Evolutionary conservation across 2,329 filamentous ascomycete species (phyloP), one percentile per base, ranked within the genome.

Genomic region (Xylaria sp.): DNA sequence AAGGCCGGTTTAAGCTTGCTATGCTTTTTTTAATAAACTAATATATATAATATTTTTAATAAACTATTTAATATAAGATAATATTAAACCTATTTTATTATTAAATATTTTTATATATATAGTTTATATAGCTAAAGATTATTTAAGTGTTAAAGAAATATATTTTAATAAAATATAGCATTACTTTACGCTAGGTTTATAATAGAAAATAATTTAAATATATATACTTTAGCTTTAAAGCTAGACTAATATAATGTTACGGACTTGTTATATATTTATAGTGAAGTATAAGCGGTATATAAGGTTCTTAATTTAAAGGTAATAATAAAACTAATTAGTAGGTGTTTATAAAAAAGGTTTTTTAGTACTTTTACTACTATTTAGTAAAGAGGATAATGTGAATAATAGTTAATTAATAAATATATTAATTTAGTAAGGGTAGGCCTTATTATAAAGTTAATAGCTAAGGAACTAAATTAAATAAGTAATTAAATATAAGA

Each of bases 1-100:
- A 6, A 48, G 48, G 25, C 61, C 51, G 35, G 51, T 63, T 57
- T 63, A 40, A 51, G 51, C 61, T 57, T 51, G 51, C 23, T 63
- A 57, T 50, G 61, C 61, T 50, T 48, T n/a, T 3, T 40, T 63
- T 8, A 16, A 57, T 57, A 40, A 51, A 5, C 3, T 63, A 16
- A 5, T 40, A 23, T 63, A 63, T 40, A 55, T 63, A 25, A 51
- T 50, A 13, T 55, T 40, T 51, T 27, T 63, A 23, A 9, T 51
- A 5, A 63, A 63, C 27, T 8, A 48, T 27, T 51, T 35, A n/a
- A 9, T 12, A 10, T 47, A 0, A 21, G 18, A 16, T 23, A 12
- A 48, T n/a, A 40, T 18, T 25, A 42, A 57, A 16, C 40, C 16
- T 13, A 18, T 37, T 23, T 6, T 42, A n/a, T 51, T 0, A 9